phyloP scores from a whole-genome alignment of 257 asterid genomes.

The Salvia miltiorrhiza region DNA sequence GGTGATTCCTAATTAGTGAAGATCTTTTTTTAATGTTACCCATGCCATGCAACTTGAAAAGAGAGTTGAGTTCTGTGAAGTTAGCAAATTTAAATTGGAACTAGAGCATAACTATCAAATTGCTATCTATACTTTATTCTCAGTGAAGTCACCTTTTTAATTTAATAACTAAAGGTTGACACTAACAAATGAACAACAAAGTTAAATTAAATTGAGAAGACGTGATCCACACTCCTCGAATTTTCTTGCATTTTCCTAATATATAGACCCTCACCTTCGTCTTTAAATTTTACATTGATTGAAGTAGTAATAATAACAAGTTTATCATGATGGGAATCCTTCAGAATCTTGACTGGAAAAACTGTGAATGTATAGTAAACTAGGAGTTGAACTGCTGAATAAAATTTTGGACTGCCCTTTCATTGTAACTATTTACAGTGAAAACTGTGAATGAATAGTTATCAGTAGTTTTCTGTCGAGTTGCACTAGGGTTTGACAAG shows the following conservation, averaged over 20 bases:
- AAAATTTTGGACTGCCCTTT: neutral
- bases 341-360: too few relatives aligned
- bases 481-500: neutral
- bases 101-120: neutral
- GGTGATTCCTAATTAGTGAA: neutral
- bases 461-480: neutral
- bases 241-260: too few relatives aligned
- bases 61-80: neutral
- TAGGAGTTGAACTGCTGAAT: neutral
- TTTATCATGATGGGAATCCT: too few relatives aligned
- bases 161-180: neutral
- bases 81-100: neutral
- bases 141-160: neutral
- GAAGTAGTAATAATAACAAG: too few relatives aligned
- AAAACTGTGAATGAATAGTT: too few relatives aligned
- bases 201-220: neutral
- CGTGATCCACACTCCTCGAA: neutral
- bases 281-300: neutral
- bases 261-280: too few relatives aligned
- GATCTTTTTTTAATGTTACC: neutral
- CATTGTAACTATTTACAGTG: too few relatives aligned
- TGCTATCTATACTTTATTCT: neutral
- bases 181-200: neutral
- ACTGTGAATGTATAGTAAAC: too few relatives aligned
- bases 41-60: neutral